Conservation (phyloP, 768 basidiomycete species). For the Phallus indusiatus region DNA sequence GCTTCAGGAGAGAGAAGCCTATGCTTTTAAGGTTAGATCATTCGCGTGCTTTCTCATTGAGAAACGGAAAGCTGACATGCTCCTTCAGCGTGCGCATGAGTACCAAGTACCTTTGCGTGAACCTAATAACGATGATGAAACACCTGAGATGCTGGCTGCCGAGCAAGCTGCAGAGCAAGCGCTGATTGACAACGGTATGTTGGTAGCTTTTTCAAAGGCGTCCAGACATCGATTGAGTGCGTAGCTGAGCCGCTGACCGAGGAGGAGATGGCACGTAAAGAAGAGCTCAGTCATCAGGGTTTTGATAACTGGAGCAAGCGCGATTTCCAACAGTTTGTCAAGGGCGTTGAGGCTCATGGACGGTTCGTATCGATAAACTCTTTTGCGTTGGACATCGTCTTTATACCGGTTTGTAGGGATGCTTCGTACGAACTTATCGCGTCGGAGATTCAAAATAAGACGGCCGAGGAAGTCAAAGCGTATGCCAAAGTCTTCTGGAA, state of each 20-base stretch:
- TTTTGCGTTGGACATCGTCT: background rate
- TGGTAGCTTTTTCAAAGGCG: constrained; percentile 1
- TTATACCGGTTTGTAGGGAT: constrained; percentile 33
- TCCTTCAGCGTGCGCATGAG: constrained; percentile 7
- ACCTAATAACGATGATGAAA: constrained; percentile 59
- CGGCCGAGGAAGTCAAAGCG: constrained; percentile 59
- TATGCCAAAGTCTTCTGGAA: constrained; percentile 84
- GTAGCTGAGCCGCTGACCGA: constrained; percentile 85
- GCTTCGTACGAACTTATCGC: constrained; percentile 62
- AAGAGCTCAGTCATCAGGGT: constrained; percentile 62
- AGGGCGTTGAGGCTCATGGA: constrained; percentile 70
- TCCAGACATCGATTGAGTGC: background rate
- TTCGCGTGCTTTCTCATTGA: background rate
- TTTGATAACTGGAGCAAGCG: constrained; percentile 89
- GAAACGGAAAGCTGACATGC: background rate
- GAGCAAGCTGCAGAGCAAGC: constrained; percentile 74
- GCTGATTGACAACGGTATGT: constrained; percentile 74
- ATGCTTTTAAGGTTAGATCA: constrained; percentile 57
- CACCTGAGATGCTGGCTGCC: constrained; percentile 75
- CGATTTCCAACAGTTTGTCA: constrained; percentile 88
- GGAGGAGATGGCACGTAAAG: constrained; percentile 76
- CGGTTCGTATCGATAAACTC: constrained; percentile 41
- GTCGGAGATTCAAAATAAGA: constrained; percentile 78
- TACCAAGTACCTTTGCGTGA: constrained; percentile 39
- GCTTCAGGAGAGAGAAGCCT: constrained; percentile 81